Evolutionary conservation across 768 basidiomycete genomes (phyloP).

Genomic region (Podaxis sp.): DNA sequence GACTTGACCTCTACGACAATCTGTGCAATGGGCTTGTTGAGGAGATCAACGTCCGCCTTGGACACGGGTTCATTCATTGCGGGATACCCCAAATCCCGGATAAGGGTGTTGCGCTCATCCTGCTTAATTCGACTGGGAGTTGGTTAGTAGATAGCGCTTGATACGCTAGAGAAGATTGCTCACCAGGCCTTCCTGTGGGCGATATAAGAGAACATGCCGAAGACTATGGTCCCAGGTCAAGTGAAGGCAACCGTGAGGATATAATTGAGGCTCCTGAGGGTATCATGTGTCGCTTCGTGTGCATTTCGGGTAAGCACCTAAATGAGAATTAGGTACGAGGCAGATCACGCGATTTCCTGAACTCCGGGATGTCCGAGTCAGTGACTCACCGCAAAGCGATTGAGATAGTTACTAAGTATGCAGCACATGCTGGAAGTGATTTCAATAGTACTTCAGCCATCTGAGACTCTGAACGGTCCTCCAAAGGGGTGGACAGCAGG

Average conservation of each 20-base stretch:
- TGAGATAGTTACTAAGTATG: too few species aligned
- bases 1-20: slow-evolving; percentile 32
- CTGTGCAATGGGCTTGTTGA: slow-evolving; percentile 28
- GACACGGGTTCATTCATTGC: slow-evolving; percentile 27
- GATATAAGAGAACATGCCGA: slow-evolving; percentile 33
- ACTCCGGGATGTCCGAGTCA: too few species aligned
- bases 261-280: not conserved
- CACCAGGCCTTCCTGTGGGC: slow-evolving; percentile 38
- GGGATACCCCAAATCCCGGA: slow-evolving; percentile 26
- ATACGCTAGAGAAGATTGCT: not conserved
- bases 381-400: too few species aligned
- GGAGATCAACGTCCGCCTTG: slow-evolving; percentile 27
- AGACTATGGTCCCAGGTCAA: not conserved
- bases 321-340: not conserved
- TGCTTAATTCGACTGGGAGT: slow-evolving; percentile 32
- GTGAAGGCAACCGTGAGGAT: not conserved
- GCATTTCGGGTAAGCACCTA: too few species aligned
- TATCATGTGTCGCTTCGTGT: too few species aligned
- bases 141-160: not conserved
- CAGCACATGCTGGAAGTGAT: too few species aligned
- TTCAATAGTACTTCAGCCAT: too few species aligned
- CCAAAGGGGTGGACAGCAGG: too few species aligned
- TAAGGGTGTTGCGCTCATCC: slow-evolving; percentile 32
- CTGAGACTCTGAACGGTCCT: too few species aligned
- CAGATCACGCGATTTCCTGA: not conserved